phyloP scores from a whole-genome alignment of 371 early-diverging fungal genomes.

The Caulochytrium protostelioides region DNA sequence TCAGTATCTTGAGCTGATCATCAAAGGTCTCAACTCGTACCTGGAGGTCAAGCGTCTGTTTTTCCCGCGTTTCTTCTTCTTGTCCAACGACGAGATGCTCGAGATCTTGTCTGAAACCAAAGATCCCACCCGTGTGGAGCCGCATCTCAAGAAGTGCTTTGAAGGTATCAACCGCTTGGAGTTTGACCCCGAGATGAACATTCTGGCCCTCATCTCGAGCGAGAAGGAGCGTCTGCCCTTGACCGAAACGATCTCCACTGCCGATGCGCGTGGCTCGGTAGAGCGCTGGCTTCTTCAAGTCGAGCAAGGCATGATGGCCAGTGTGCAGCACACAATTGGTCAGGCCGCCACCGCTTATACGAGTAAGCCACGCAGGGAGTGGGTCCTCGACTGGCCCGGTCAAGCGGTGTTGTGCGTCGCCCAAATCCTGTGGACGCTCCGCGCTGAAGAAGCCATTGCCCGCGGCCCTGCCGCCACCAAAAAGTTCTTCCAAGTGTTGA shows the following conservation, averaged over 20 bases:
- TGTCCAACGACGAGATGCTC: conserved; percentile 39
- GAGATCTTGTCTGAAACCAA: conserved; percentile 35
- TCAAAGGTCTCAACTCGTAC: conserved; percentile 33
- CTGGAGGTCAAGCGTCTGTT: conserved; percentile 29
- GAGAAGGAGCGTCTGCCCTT: conserved; percentile 25
- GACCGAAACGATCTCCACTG: conserved; percentile 19
- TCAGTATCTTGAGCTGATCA: conserved; percentile 20
- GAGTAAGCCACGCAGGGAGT: conserved; percentile 20
- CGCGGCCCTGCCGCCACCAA: conserved; percentile 21
- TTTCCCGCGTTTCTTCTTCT: conserved; percentile 35
- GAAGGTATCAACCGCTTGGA: conserved; percentile 29
- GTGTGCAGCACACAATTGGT: conserved; percentile 17
- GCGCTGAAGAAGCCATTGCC: conserved; percentile 21
- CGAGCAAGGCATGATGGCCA: conserved; percentile 23
- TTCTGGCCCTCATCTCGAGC: conserved; percentile 19
- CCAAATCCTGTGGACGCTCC: conserved; percentile 28
- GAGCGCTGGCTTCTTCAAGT: conserved; percentile 27
- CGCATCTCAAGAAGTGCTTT: conserved; percentile 36
- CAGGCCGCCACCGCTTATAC: conserved; percentile 21
- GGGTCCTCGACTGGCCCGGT: conserved; percentile 35
- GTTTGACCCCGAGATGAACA: conserved; percentile 27
- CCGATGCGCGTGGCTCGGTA: conserved; percentile 28
- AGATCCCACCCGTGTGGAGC: conserved; percentile 32
- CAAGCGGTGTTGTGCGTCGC: conserved; percentile 30
- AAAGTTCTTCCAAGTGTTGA: conserved; percentile 13